phyloP scores from a whole-genome alignment of 2,329 filamentous ascomycete genomes.

The Colletotrichum lupini region DNA sequence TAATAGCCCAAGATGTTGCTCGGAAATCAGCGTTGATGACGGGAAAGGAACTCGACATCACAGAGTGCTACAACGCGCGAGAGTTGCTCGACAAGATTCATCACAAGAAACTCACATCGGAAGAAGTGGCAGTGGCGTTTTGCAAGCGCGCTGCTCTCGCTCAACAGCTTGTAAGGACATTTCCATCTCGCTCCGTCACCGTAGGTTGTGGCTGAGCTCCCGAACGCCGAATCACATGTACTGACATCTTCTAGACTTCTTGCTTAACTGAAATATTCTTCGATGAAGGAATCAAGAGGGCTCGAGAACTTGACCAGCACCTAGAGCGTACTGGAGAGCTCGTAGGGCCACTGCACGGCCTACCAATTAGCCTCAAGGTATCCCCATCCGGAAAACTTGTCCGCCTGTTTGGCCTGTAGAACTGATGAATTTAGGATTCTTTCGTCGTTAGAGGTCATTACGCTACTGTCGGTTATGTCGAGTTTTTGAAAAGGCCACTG shows the following conservation, averaged over 20 bases:
- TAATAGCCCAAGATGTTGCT: constrained; percentile 25
- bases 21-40: constrained; percentile 34
- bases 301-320: constrained; percentile 57
- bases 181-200: not conserved
- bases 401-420: constrained; percentile 41
- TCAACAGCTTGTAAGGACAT: constrained; percentile 39
- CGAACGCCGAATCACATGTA: not conserved
- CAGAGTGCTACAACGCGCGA: constrained; percentile 32
- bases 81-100: constrained; percentile 36
- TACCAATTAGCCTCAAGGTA: constrained; percentile 57
- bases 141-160: constrained; percentile 43
- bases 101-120: constrained; percentile 36
- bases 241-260: constrained; percentile 41
- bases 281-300: constrained; percentile 55
- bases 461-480: constrained; percentile 66
- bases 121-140: constrained; percentile 41
- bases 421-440: constrained; percentile 65
- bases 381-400: not conserved
- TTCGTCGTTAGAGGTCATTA: constrained; percentile 65
- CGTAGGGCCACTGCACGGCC: constrained; percentile 70
- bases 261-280: constrained; percentile 63
- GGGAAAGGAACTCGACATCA: constrained; percentile 39
- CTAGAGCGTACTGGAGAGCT: constrained; percentile 51
- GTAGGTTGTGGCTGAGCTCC: not conserved
- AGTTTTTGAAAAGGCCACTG: constrained; percentile 62